A percentile compares a stretch with the other conserved stretches of the same genome.
phyloP scores from a whole-genome alignment of 768 basidiomycete species.

The Suillus placidus region DNA sequence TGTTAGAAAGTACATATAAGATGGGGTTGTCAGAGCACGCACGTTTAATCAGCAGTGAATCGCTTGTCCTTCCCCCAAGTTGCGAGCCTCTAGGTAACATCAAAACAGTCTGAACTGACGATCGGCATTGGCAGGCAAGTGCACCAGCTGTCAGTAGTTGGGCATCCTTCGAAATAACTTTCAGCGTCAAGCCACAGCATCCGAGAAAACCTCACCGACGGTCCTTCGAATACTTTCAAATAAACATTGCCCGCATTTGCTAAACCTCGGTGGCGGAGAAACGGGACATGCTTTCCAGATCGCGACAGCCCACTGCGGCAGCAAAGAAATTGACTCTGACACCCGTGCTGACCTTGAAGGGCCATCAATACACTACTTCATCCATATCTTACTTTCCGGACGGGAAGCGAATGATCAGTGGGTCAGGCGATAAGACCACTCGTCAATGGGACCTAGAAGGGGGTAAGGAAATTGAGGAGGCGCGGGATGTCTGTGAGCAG shows the following conservation, averaged over 20 bases:
- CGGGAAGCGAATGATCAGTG: too few species aligned
- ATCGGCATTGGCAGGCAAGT: neutral
- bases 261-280: neutral
- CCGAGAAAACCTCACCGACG: neutral
- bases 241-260: too few species aligned
- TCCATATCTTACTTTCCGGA: too few species aligned
- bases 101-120: neutral
- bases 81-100: neutral
- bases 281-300: neutral
- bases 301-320: neutral
- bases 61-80: neutral
- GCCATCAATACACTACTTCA: too few species aligned
- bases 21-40: neutral
- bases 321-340: neutral
- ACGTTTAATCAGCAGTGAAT: neutral
- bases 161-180: neutral
- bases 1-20: neutral
- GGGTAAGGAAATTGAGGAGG: too few species aligned
- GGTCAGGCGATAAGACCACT: too few species aligned
- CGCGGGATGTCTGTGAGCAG: too few species aligned
- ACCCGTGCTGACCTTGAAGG: too few species aligned
- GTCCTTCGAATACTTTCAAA: neutral
- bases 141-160: neutral
- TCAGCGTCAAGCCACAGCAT: neutral
- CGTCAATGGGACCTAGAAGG: too few species aligned